Percentiles rank a stretch among this genome's conserved stretches.
Evolutionary conservation across 2,329 filamentous ascomycete species (phyloP).

Genomic region (Chalaropsis ovoidea): DNA sequence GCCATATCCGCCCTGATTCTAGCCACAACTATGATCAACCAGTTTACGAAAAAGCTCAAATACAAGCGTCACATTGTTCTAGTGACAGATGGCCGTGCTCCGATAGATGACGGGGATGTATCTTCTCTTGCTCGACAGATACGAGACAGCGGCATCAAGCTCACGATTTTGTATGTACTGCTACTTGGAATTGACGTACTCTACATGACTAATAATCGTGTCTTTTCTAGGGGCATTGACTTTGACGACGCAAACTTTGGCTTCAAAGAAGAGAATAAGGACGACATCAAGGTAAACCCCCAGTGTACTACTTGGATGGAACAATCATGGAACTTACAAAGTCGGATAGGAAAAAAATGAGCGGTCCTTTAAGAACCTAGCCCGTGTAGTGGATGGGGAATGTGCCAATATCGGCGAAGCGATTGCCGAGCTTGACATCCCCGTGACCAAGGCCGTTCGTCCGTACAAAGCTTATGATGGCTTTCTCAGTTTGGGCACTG

Average conservation of each 20-base stretch:
- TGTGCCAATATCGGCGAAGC: slow-evolving; percentile 83
- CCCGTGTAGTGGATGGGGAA: slow-evolving; percentile 55
- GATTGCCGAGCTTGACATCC: slow-evolving; percentile 66
- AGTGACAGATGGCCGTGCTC: slow-evolving; percentile 68
- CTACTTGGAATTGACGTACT: neutral
- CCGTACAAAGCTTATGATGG: slow-evolving; percentile 74
- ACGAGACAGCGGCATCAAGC: slow-evolving; percentile 63
- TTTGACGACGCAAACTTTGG: slow-evolving; percentile 88
- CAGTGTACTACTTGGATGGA: neutral
- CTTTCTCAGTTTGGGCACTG: slow-evolving; percentile 66
- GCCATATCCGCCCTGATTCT: slow-evolving; percentile 79
- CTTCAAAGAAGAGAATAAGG: slow-evolving; percentile 84
- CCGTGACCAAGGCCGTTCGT: slow-evolving; percentile 63
- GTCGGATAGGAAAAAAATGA: slow-evolving; percentile 52
- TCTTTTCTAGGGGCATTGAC: slow-evolving; percentile 60
- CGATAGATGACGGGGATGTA: slow-evolving; percentile 54
- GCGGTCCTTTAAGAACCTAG: slow-evolving; percentile 53
- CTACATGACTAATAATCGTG: neutral
- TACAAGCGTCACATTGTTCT: slow-evolving; percentile 72
- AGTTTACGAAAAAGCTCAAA: slow-evolving; percentile 70
- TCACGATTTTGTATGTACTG: slow-evolving; percentile 61
- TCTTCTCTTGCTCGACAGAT: slow-evolving; percentile 62
- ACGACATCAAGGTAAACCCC: slow-evolving; percentile 51
- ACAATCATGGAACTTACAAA: neutral
- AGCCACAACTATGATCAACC: slow-evolving; percentile 75